Evolutionary conservation across 2,329 filamentous ascomycete species (phyloP).

Genomic region (Thermothelomyces thermophilus): DNA sequence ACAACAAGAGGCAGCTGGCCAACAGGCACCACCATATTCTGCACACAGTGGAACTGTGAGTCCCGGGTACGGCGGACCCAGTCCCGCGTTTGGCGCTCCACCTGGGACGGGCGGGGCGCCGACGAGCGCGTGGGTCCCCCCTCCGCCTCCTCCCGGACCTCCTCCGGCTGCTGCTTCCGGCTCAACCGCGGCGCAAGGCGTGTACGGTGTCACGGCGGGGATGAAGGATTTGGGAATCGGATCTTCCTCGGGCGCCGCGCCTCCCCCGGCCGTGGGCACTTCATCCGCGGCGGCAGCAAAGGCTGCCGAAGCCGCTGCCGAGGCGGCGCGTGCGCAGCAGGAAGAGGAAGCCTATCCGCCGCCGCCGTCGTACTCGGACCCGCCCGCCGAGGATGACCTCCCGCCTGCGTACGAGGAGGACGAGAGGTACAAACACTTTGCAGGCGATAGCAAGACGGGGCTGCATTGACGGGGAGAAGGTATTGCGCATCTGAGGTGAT

Average conservation of each 20-base stretch:
- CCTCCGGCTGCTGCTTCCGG: not conserved
- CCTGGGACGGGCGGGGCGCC: not conserved
- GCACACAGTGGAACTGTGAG: not conserved
- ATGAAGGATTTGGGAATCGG: slow-evolving; percentile 9
- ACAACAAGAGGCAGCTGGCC: not conserved
- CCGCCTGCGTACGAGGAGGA: slow-evolving; percentile 30
- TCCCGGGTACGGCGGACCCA: not conserved
- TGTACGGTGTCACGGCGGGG: slow-evolving; percentile 6
- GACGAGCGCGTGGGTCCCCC: not conserved
- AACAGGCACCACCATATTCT: not conserved
- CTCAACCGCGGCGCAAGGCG: not conserved
- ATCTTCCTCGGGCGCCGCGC: not conserved
- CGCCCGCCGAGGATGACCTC: slow-evolving; percentile 16
- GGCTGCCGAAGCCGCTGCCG: slow-evolving; percentile 25
- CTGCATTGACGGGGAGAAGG: slow-evolving; percentile 10
- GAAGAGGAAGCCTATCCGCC: slow-evolving; percentile 13
- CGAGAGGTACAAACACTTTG: slow-evolving; percentile 14
- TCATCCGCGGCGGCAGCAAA: slow-evolving; percentile 19
- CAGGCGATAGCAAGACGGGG: slow-evolving; percentile 24
- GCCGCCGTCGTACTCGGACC: slow-evolving; percentile 26
- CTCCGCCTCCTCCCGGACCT: not conserved
- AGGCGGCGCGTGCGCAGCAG: slow-evolving; percentile 16
- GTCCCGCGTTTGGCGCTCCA: not conserved
- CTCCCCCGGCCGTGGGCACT: not conserved
- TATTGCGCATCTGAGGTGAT: not conserved